Conservation (phyloP, 192 early-diverging fungal genomes). For the Entrophospora sp. region DNA sequence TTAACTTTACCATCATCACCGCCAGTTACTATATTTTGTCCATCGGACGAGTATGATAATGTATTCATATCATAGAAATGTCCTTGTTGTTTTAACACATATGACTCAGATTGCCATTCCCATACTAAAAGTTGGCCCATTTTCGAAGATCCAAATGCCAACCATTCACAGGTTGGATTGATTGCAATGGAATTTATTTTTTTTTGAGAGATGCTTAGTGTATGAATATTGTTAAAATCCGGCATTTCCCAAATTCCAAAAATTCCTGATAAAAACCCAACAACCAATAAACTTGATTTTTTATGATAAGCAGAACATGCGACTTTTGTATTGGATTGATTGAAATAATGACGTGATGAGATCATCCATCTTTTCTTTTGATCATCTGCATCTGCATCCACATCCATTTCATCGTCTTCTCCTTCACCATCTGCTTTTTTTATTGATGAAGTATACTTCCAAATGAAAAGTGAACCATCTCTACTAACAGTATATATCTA, state of each 20-base stretch:
- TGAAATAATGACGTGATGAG: conserved; percentile 66
- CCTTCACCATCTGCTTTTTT: conserved; percentile 43
- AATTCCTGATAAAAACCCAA: conserved; percentile 87
- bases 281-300: conserved; percentile 63
- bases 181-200: conserved; percentile 84
- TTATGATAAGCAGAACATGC: conserved; percentile 71
- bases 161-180: conserved; percentile 91
- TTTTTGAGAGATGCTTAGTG: conserved; percentile 89
- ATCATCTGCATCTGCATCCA: conserved; percentile 35
- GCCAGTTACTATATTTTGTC: conserved; percentile 90
- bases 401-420: conserved; percentile 48
- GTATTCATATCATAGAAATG: conserved; percentile 92
- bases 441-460: conserved; percentile 43
- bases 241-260: conserved; percentile 99
- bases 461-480: conserved; percentile 85
- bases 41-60: conserved; percentile 82
- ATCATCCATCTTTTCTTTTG: conserved; percentile 44
- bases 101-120: conserved; percentile 99
- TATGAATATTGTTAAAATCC: conserved; percentile 88
- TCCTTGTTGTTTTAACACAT: conserved; percentile 98
- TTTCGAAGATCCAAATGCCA: conserved; percentile 86
- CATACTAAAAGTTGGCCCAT: conserved; percentile 96
- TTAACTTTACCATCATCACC: conserved; percentile 97
- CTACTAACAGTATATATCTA: conserved; percentile 77
- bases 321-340: conserved; percentile 69